Evolutionary conservation across 306 rosid species (phyloP).

Genomic region (Vigna angularis): DNA sequence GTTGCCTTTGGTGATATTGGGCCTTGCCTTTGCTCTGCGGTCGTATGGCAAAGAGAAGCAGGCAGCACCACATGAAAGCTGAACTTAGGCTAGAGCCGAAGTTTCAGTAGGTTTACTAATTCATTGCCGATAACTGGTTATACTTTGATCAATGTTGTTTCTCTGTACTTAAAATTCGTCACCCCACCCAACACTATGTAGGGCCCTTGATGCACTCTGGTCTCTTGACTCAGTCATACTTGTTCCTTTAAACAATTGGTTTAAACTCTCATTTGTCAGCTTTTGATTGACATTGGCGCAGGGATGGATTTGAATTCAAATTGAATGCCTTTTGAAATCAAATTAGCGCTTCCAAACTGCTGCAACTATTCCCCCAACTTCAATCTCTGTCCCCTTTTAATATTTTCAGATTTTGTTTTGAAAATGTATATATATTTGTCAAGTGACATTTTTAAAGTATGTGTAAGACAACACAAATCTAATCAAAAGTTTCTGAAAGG

Average conservation of each 20-base stretch:
- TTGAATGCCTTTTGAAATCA: too few species aligned
- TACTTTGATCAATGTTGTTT: constrained; percentile 21
- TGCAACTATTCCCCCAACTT: too few species aligned
- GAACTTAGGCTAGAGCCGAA: background rate
- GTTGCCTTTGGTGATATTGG: constrained; percentile 65
- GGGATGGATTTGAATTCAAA: too few species aligned
- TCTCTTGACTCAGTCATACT: background rate
- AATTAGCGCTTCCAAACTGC: too few species aligned
- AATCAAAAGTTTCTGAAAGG: too few species aligned
- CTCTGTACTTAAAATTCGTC: constrained; percentile 10
- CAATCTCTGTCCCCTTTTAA: too few species aligned
- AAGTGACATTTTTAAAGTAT: too few species aligned
- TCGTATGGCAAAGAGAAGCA: constrained; percentile 52
- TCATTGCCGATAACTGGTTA: background rate
- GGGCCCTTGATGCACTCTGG: constrained; percentile 17
- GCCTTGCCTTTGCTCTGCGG: constrained; percentile 62
- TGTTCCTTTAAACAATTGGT: constrained; percentile 21
- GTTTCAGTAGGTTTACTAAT: constrained; percentile 1
- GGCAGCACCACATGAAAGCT: background rate
- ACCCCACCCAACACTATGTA: constrained; percentile 1
- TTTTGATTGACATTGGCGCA: too few species aligned
- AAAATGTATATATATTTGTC: too few species aligned
- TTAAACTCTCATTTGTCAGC: background rate
- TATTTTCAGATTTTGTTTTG: too few species aligned
- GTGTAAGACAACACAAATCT: too few species aligned